Percentiles rank a stretch among this genome's conserved stretches.
Evolutionary conservation across 768 basidiomycete species (phyloP).

Genomic region (Imleria badia): DNA sequence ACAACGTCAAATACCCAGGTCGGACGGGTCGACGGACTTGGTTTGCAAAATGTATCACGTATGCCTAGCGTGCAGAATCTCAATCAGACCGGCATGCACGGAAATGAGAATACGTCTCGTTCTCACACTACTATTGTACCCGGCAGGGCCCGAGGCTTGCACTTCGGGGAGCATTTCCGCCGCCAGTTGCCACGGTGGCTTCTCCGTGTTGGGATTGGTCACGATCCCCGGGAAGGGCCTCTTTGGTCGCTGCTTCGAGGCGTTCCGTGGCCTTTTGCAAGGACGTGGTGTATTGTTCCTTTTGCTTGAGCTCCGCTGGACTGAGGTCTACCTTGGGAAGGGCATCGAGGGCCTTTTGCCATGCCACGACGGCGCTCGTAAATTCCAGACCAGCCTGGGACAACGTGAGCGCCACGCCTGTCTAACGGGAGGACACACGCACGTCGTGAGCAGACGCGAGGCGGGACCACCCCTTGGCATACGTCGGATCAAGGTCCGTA

Average conservation of each 20-base stretch:
- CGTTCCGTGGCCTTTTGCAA: neutral
- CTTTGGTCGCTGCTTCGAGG: neutral
- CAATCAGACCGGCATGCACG: neutral
- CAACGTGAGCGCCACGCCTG: neutral
- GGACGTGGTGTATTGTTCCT: neutral
- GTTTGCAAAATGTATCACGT: neutral
- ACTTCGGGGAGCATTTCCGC: constrained; percentile 3
- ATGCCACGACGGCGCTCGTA: neutral
- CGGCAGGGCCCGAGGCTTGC: neutral
- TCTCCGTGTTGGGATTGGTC: neutral
- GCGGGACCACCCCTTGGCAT: constrained; percentile 3
- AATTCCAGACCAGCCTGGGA: neutral
- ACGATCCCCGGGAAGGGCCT: neutral
- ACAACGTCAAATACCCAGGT: neutral
- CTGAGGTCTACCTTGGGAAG: neutral
- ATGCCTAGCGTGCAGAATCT: neutral
- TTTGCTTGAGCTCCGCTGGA: neutral
- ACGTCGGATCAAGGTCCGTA: neutral
- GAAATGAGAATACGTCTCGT: neutral
- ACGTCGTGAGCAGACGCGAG: constrained; percentile 3
- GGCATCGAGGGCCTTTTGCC: neutral
- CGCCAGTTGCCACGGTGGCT: neutral
- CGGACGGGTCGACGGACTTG: neutral
- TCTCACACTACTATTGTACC: neutral
- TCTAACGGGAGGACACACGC: neutral